Percentiles rank a stretch among this genome's conserved stretches.
These are phyloP conservation scores for Pseudogymnoascus sp. DNA, from an alignment of 2,329 filamentous ascomycete species.

Conservation along the genomic window DNA sequence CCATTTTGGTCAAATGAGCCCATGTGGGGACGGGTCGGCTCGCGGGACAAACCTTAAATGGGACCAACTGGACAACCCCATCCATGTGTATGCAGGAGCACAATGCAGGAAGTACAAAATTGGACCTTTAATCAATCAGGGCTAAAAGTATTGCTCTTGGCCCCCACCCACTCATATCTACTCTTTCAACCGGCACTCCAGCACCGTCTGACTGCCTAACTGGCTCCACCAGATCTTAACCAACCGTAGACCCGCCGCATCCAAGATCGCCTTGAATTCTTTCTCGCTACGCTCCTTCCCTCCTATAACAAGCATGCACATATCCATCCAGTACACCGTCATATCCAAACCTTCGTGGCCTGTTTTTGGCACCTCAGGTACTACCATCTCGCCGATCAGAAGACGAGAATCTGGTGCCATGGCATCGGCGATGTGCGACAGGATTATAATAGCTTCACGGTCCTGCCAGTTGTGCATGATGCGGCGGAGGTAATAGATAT, in stretches of 20 bases:
- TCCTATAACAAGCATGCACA: conserved; percentile 17
- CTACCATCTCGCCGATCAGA: conserved; percentile 19
- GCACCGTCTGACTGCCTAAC: conserved; percentile 10
- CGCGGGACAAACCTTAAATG: background rate
- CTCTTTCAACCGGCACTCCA: conserved; percentile 13
- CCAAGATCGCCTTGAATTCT: conserved; percentile 13
- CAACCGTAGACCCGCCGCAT: conserved; percentile 13
- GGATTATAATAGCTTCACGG: conserved; percentile 13
- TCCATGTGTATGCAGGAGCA: background rate
- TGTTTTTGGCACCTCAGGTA: conserved; percentile 11
- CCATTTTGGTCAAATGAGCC: background rate
- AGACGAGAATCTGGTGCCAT: conserved; percentile 17
- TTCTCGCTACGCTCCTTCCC: conserved; percentile 15
- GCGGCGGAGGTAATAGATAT: conserved; percentile 22
- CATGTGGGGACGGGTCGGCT: background rate
- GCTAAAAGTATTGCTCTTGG: background rate
- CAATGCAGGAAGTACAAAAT: background rate
- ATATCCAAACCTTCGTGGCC: conserved; percentile 10
- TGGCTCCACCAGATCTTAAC: conserved; percentile 14
- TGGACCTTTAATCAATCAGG: background rate
- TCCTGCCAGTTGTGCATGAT: conserved; percentile 22
- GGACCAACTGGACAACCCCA: background rate
- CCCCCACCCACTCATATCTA: background rate
- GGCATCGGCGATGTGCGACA: conserved; percentile 19
- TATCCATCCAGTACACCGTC: conserved; percentile 14